Percentiles rank a stretch among this genome's conserved stretches.
Conservation (phyloP, 208 protist species). For the Leishmania tarentolae region DNA sequence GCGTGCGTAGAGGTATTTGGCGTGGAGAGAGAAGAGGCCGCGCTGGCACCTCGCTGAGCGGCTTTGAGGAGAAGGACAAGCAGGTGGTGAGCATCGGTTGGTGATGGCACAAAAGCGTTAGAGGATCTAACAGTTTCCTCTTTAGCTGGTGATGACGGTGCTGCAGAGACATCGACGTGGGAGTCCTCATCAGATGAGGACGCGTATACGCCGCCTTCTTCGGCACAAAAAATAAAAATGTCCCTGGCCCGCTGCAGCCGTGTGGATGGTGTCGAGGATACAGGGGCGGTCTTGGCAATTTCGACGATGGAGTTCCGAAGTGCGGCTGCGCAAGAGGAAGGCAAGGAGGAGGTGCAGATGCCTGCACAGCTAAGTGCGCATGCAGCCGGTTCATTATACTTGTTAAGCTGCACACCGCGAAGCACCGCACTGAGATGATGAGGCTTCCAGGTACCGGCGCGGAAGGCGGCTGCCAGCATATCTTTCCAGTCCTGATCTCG, state of each 20-base stretch:
- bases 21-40: background rate
- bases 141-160: background rate
- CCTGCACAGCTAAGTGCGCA: constrained; percentile 11
- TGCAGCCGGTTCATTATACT: constrained; percentile 25
- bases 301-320: constrained; percentile 3
- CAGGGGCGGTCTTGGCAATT: constrained; percentile 4
- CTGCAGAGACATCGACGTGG: background rate
- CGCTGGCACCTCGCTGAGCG: constrained; percentile 10
- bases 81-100: constrained; percentile 15
- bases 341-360: background rate
- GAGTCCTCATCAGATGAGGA: background rate
- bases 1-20: background rate
- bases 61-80: constrained; percentile 25
- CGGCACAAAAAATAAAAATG: constrained; percentile 24
- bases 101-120: constrained; percentile 6
- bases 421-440: constrained; percentile 59
- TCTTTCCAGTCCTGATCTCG: constrained; percentile 64
- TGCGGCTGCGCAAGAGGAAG: background rate
- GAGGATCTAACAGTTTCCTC: background rate
- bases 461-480: constrained; percentile 62
- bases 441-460: constrained; percentile 43
- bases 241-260: constrained; percentile 27
- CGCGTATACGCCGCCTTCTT: constrained; percentile 20
- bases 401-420: constrained; percentile 38
- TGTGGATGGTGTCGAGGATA: constrained; percentile 13